Conservation (phyloP, 345 rosid species). For the Gossypium stocksii region DNA sequence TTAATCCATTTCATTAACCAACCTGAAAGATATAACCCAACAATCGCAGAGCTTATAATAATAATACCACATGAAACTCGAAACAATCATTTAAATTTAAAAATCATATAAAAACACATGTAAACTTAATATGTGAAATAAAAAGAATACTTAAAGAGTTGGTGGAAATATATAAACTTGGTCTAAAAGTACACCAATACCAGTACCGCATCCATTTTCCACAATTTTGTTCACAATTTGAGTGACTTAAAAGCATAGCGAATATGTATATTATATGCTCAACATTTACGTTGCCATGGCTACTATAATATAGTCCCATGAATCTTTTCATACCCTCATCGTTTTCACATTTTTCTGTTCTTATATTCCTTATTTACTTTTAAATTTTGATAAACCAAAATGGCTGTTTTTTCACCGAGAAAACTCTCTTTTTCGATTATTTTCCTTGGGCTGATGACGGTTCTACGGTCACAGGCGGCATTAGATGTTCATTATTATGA, state of each 20-base stretch:
- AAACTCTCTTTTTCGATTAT: constrained; percentile 4
- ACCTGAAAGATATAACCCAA: constrained; percentile 51
- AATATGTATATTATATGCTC: neutral
- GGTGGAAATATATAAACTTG: constrained; percentile 40
- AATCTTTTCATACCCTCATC: constrained; percentile 10
- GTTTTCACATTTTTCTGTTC: neutral
- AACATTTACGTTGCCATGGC: neutral
- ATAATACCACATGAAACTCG: no score
- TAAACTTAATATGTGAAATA: no score
- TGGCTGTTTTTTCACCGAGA: constrained; percentile 26
- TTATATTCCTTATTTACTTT: neutral
- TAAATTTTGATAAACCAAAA: neutral
- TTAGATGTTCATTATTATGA: constrained; percentile 57
- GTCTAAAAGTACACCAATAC: constrained; percentile 34
- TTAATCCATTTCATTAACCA: constrained; percentile 26
- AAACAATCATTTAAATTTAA: no score
- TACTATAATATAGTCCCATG: constrained; percentile 29
- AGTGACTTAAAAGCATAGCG: constrained; percentile 65
- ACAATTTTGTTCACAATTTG: constrained; percentile 24
- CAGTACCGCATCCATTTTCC: neutral
- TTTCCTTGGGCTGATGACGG: constrained; percentile 21
- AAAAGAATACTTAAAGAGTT: neutral
- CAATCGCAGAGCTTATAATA: constrained; percentile 13
- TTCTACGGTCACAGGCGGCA: constrained; percentile 31
- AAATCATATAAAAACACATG: no score